These are phyloP conservation scores for Phytophthora pini DNA, from an alignment of 352 stramenopile genomes.

Conservation along the genomic window DNA sequence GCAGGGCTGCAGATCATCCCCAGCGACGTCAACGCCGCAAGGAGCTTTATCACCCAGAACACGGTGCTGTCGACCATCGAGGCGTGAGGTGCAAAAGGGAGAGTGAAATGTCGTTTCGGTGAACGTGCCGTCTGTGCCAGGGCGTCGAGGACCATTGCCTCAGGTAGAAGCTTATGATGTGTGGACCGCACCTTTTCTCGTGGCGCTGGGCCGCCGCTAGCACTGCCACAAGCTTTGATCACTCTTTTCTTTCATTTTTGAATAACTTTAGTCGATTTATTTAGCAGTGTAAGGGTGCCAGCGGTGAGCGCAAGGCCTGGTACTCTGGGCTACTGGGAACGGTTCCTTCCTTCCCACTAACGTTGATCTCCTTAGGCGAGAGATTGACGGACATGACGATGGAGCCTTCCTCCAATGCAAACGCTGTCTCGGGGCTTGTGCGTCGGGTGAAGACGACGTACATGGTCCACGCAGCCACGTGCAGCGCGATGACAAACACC, in stretches of 20 bases:
- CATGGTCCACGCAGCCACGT: slow-evolving; percentile 39
- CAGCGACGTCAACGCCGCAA: slow-evolving; percentile 35
- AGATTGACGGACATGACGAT: slow-evolving; percentile 17
- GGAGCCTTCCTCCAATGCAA: slow-evolving; percentile 18
- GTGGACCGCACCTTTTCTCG: background rate
- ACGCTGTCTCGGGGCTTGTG: slow-evolving; percentile 4
- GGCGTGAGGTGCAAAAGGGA: slow-evolving; percentile 3
- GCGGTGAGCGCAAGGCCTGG: slow-evolving; percentile 21
- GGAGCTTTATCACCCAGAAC: slow-evolving; percentile 30
- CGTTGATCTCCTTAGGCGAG: slow-evolving; percentile 24
- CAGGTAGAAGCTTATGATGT: background rate
- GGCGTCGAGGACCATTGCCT: background rate
- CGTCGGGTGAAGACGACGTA: slow-evolving; percentile 37
- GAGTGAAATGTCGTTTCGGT: slow-evolving; percentile 8
- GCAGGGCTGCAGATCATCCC: slow-evolving; percentile 49
- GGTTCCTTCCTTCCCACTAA: slow-evolving; percentile 7
- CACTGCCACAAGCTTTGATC: background rate
- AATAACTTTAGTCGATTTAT: slow-evolving; percentile 4
- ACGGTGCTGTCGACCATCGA: slow-evolving; percentile 22
- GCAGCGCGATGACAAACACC: slow-evolving; percentile 46
- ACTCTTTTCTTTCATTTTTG: slow-evolving; percentile 7
- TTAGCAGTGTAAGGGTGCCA: slow-evolving; percentile 18
- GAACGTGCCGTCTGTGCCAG: slow-evolving; percentile 1
- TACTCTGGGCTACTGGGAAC: slow-evolving; percentile 29
- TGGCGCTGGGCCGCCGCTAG: too few species aligned